Base-by-base conservation (phyloP, 768 basidiomycete genomes). In the Lentinus tigrinus region DNA sequence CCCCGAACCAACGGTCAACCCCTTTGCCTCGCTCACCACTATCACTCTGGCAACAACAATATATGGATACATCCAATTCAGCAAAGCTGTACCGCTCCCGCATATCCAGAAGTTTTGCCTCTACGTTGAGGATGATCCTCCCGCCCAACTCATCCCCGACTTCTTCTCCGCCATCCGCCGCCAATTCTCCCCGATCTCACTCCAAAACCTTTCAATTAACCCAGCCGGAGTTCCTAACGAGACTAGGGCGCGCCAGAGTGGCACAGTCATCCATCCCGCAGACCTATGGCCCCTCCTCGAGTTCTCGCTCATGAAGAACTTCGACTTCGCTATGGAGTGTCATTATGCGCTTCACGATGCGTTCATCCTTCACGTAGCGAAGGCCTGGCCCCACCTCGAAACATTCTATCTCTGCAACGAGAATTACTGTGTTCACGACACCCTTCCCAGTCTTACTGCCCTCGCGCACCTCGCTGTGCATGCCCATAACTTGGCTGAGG, bases 351-450 rank as follows among this genome's bases (percentile, higher is more conserved):
- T 51, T n/a, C 48, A 57, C 26, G 47, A 57, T 34, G 56, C 48
- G 26, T 43, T 52, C 56, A 5, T 57, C 9, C 21, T 31, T 9
- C 48, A 57, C 49, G 11, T 57, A 3, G 56, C 56, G 9, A 19
- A 21, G 7, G 38, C 56, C 19, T 57, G 56, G 56, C 37, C 56
- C 8, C 16, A 37, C 9, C 48, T 57, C n/a, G 16, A 26, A 4
- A 13, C 10, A 3, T 46, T 57, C 17, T 27, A 34, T 3, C 38
- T 57, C 39, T 48, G 40, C 24, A 14, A 16, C 3, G 21, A 43
- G 3, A 8, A 42, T 21, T 17, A 8, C 17, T 42, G 40, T n/a
- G 21, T 42, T 9, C 40, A 42, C 40, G 21, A n/a, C 40, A n/a
- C 40, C 8, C 40, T 42, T 42, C 40, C 17, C 17, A 17, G 16